Evolutionary conservation across 2,329 filamentous ascomycete genomes (phyloP), one percentile per base, ranked within the genome.

Genomic region (Botrytis pseudocinerea): DNA sequence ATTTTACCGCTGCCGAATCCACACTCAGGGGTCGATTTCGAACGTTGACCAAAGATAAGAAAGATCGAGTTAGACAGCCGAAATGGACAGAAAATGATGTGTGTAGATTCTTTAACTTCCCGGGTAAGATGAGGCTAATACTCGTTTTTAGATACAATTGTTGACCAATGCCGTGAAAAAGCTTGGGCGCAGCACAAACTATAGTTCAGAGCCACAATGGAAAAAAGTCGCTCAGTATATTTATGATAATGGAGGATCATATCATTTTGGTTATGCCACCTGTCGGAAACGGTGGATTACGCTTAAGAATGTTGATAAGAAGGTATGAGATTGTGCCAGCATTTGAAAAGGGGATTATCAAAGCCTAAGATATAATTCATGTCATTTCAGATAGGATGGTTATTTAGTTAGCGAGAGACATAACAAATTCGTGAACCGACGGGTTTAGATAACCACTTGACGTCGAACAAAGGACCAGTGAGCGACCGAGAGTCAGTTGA

Each of bases 21-120:
- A 94, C 92, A 0, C 84, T 95, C 54, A 86, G 92, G 22, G 92
- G 92, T 0, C 86, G 91, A 0, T 89, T 87, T 76, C 85, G 92
- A 7, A 88, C 86, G 3, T 80, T 93, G 77, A 92, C 88, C 12
- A 93, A 93, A 82, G 82, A 82, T 20, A 88, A 88, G 77, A 84
- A 86, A 48, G 85, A 88, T 73, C 84, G 92, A 9, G 87, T 92
- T 4, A 85, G 92, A 12, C 90, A 88, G 80, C 92, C 92, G 0
- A 82, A 86, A 73, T 94, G 92, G 91, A 84, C 81, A 0, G 82
- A 84, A 0, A 81, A 83, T 2, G 91, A 94, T 82, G 91, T 93
- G 82, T 86, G 91, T 85, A 9, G 22, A 48, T 69, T 40, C 35
- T 4, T 28, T 61, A 35, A n/a, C 9, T 42, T 12, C 40, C 10